These are phyloP conservation scores for Pyrus communis DNA, from an alignment of 306 rosid species.

Conservation along the genomic window DNA sequence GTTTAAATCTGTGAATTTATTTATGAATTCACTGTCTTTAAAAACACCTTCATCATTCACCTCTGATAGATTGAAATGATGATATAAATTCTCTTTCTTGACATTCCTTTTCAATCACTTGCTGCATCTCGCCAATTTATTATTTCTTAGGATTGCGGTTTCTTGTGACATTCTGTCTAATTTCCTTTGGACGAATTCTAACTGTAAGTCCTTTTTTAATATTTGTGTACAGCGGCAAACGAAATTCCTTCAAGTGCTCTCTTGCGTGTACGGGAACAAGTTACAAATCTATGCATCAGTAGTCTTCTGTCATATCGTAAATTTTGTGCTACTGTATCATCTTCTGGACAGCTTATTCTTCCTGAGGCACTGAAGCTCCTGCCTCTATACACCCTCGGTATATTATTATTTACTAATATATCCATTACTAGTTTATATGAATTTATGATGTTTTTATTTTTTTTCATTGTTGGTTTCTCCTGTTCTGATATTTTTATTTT, in stretches of 20 bases:
- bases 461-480: not conserved
- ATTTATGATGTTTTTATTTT: not conserved
- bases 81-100: not conserved
- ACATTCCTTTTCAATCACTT: not conserved
- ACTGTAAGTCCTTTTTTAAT: slow-evolving; percentile 4
- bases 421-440: not conserved
- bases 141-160: not conserved
- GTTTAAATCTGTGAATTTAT: not conserved
- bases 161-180: not conserved
- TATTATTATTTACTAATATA: slow-evolving; percentile 5
- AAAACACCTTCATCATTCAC: not conserved
- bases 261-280: slow-evolving; percentile 74
- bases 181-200: slow-evolving; percentile 9
- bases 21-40: not conserved
- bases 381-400: slow-evolving; percentile 92
- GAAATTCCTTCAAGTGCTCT: slow-evolving; percentile 80
- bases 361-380: slow-evolving; percentile 98
- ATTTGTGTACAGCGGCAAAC: slow-evolving; percentile 54
- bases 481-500: not conserved
- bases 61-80: not conserved
- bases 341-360: slow-evolving; percentile 96
- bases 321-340: slow-evolving; percentile 92
- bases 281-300: slow-evolving; percentile 75
- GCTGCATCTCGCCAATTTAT: not conserved
- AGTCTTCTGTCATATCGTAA: slow-evolving; percentile 87